Evolutionary conservation across 1,284 basidiomycete genomes (phyloP), one percentile per base, ranked within the genome.

Genomic region (Ceratobasidium sp.): DNA sequence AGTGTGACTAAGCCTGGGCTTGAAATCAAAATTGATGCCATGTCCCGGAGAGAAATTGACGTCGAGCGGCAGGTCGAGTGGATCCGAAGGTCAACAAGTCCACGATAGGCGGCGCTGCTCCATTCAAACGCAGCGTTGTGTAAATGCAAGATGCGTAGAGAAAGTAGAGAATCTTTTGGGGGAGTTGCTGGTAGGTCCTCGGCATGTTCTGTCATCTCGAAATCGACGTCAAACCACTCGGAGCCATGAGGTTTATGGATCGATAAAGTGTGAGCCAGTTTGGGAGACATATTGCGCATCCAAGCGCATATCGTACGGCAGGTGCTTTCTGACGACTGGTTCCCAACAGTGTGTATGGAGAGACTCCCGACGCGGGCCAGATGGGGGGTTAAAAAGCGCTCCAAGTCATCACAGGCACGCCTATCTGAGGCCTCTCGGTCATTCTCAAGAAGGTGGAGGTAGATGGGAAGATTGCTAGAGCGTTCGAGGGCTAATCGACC

Each of bases 381-480:
- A 27, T 24, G 41, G 0, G 59, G 59, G 3, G 36, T 22, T 27
- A 62, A 45, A 22, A 62, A 62, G 36, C 24, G 11, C 1, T 17
- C 17, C n/a, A 62, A n/a, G n/a, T 24, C 0, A 11, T 41, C 36
- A 41, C 6, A 4, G 36, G 11, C 11, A 11, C 11, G 6, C 11
- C 6, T 4, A 41, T 4, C 4, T 41, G 36, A 41, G 11, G 4
- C 36, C 11, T 4, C 11, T 41, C 11, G 4, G 29, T 33, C 27
- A 17, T 41, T 11, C 56, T 59, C 59, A 14, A 15, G 27, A 14
- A 62, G 22, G 27, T 62, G 59, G n/a, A 62, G n/a, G 41, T 45
- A 4, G 7, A 62, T 22, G 1, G 22, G 41, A 4, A 44, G 19
- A 45, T 5, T n/a, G 9, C n/a, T n/a, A 22, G 59, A 24, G 36